A percentile compares a stretch with the other conserved stretches of the same genome.
phyloP scores from a whole-genome alignment of 192 early-diverging fungal genomes.

The Umbelopsis sp. region DNA sequence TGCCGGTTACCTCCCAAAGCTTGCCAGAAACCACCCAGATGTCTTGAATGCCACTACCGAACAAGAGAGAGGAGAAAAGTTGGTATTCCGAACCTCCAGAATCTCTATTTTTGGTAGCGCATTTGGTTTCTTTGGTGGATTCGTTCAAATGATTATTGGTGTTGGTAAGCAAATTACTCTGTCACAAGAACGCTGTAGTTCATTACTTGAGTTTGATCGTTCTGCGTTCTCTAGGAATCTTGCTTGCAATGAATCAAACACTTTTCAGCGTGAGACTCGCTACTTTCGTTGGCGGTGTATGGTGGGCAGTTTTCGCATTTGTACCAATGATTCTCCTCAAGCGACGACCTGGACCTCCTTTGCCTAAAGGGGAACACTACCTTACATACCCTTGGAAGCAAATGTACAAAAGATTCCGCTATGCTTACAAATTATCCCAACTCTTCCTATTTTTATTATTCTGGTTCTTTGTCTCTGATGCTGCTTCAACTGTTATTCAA shows the following conservation, averaged over 20 bases:
- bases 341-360: constrained; percentile 45
- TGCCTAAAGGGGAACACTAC: constrained; percentile 46
- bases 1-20: constrained; percentile 5
- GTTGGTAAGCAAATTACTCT: neutral
- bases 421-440: constrained; percentile 45
- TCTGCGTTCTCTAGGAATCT: constrained; percentile 33
- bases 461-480: constrained; percentile 72
- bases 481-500: constrained; percentile 49
- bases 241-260: constrained; percentile 34
- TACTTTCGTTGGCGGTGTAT: constrained; percentile 44
- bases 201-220: neutral
- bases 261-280: constrained; percentile 40
- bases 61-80: neutral
- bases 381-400: constrained; percentile 40
- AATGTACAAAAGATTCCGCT: constrained; percentile 42
- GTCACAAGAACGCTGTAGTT: neutral
- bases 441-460: constrained; percentile 59
- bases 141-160: constrained; percentile 9
- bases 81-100: constrained; percentile 1
- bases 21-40: constrained; percentile 18
- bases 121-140: constrained; percentile 5
- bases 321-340: constrained; percentile 38
- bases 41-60: neutral
- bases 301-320: constrained; percentile 51
- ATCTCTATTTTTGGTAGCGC: neutral